phyloP scores from a whole-genome alignment of 2,329 filamentous ascomycete species.

The Mycosphaerella sp. region DNA sequence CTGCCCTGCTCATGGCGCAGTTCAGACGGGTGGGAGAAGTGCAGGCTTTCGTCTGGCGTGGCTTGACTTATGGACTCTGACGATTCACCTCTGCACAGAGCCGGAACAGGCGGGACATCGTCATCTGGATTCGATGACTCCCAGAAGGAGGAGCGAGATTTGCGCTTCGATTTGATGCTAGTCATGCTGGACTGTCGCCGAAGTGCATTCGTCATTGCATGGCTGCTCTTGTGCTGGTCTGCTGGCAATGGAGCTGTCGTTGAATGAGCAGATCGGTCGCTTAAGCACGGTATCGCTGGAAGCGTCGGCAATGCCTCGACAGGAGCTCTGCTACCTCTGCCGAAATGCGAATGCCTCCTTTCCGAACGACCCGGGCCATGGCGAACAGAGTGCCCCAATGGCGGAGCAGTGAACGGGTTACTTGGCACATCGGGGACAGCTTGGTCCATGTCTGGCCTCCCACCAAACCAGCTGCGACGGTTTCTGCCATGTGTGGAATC shows the following conservation, averaged over 20 bases:
- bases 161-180: slow-evolving; percentile 15
- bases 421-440: slow-evolving; percentile 22
- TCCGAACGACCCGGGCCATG: neutral
- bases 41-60: slow-evolving; percentile 4
- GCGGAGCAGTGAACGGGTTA: neutral
- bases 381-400: neutral
- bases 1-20: slow-evolving; percentile 2
- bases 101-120: slow-evolving; percentile 20
- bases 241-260: slow-evolving; percentile 16
- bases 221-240: slow-evolving; percentile 15
- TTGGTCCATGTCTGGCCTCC: slow-evolving; percentile 16
- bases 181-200: slow-evolving; percentile 7
- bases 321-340: neutral
- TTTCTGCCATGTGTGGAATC: slow-evolving; percentile 13
- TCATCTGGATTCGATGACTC: slow-evolving; percentile 23
- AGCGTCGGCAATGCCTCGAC: slow-evolving; percentile 16
- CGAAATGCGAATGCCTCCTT: neutral
- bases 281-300: slow-evolving; percentile 14
- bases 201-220: slow-evolving; percentile 13
- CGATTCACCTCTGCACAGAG: slow-evolving; percentile 14
- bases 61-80: slow-evolving; percentile 15
- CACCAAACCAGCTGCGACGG: slow-evolving; percentile 28
- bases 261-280: slow-evolving; percentile 7
- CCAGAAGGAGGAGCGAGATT: slow-evolving; percentile 19
- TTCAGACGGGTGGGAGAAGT: neutral